Percentiles rank a stretch among this genome's conserved stretches.
These are phyloP conservation scores for Chenopodium album DNA, from an alignment of 148 eudicot species.

Conservation along the genomic window DNA sequence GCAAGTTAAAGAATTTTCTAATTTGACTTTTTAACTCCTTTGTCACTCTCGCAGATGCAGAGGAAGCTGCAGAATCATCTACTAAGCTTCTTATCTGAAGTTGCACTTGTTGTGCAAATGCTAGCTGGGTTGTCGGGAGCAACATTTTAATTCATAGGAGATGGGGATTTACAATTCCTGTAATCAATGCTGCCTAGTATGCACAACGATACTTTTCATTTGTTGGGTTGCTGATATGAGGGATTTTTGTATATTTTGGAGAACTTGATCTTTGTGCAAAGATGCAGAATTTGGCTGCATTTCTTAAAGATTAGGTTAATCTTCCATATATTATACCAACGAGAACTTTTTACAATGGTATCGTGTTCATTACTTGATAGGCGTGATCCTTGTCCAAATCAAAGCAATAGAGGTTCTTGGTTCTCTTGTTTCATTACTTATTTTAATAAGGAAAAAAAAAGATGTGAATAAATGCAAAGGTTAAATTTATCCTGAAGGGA, in stretches of 20 bases:
- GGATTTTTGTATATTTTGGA: neutral
- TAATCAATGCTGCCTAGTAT: neutral
- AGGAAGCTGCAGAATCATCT: neutral
- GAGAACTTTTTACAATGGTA: neutral
- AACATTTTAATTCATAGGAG: neutral
- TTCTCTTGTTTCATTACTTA: too few relatives aligned
- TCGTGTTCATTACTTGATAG: neutral
- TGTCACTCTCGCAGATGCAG: slow-evolving; percentile 7
- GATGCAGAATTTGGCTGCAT: neutral
- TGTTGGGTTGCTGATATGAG: neutral
- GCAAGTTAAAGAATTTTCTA: neutral
- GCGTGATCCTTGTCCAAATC: neutral
- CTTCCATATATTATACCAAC: too few relatives aligned
- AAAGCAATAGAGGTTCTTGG: too few relatives aligned
- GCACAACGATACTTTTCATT: neutral
- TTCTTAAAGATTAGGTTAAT: neutral
- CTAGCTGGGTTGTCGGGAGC: neutral
- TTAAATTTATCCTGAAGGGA: too few relatives aligned
- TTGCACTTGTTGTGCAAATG: neutral
- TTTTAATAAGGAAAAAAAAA: too few relatives aligned
- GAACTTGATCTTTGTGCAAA: too few relatives aligned
- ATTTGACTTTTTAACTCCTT: neutral
- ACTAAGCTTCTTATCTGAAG: slow-evolving; percentile 17
- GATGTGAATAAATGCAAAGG: too few relatives aligned
- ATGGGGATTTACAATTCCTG: neutral